Percentiles rank a stretch among this genome's conserved stretches.
Evolutionary conservation across 75 land plant genomes (phyloP).

Genomic region (Azolla pinnata): DNA sequence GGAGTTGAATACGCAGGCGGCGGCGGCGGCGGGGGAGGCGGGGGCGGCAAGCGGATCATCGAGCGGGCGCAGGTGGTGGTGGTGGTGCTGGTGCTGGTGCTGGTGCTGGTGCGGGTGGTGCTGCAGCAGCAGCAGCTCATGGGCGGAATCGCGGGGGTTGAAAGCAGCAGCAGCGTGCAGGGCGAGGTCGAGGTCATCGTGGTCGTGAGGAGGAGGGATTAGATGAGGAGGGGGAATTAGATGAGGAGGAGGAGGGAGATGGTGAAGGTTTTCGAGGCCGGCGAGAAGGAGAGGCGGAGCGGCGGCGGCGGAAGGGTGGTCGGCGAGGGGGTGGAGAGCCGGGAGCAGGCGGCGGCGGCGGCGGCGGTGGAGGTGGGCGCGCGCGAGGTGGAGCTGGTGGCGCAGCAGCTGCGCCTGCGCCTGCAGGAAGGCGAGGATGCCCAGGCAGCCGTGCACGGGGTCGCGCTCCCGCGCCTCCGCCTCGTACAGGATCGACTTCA

Average conservation of each 20-base stretch:
- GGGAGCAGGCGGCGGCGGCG: background rate
- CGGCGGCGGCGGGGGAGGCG: too few relatives aligned
- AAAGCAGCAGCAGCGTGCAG: too few relatives aligned
- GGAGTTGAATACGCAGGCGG: too few relatives aligned
- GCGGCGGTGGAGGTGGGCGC: constrained; percentile 13
- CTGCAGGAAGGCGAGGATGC: constrained; percentile 27
- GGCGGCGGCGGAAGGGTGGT: background rate
- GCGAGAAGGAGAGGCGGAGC: background rate
- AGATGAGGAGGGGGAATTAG: background rate
- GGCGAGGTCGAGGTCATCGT: too few relatives aligned
- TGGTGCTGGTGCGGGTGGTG: too few relatives aligned
- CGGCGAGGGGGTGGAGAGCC: background rate
- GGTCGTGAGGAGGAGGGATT: too few relatives aligned
- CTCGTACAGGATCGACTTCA: constrained; percentile 47
- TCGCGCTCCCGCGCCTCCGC: constrained; percentile 38
- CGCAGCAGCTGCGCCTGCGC: constrained; percentile 16
- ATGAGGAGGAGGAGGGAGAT: background rate
- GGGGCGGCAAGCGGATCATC: too few relatives aligned
- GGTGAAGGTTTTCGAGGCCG: background rate
- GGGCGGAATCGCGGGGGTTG: too few relatives aligned
- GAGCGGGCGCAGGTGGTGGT: too few relatives aligned
- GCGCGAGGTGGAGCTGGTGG: constrained; percentile 26
- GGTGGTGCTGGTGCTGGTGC: too few relatives aligned
- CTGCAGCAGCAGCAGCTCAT: too few relatives aligned
- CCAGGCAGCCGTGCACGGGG: constrained; percentile 54